Conservation (phyloP, 164 flowering plant species). For the Kalanchoe fedtschenkoi region DNA sequence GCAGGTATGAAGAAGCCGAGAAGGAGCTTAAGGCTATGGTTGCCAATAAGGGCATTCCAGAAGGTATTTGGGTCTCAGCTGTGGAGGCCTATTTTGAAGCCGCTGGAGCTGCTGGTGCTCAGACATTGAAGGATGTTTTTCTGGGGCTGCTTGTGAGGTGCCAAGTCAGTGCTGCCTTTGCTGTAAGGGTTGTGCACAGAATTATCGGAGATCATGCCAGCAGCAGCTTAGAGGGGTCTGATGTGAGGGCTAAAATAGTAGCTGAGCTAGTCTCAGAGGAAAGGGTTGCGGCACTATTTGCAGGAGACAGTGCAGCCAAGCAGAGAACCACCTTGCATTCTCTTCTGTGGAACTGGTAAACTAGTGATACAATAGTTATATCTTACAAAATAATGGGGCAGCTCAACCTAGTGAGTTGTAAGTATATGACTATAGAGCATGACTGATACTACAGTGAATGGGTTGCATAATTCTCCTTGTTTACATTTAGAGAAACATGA, state of each 20-base stretch:
- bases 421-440: neutral
- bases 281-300: slow-evolving; percentile 62
- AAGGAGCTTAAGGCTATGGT: slow-evolving; percentile 81
- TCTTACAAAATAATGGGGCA: neutral
- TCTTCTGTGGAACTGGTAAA: slow-evolving; percentile 82
- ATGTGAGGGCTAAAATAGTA: slow-evolving; percentile 50
- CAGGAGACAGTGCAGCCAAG: slow-evolving; percentile 35
- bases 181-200: slow-evolving; percentile 53
- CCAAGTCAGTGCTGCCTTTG: slow-evolving; percentile 66
- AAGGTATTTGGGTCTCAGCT: slow-evolving; percentile 79
- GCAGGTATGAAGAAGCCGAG: slow-evolving; percentile 73
- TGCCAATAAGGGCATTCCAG: slow-evolving; percentile 62
- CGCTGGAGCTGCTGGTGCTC: slow-evolving; percentile 69
- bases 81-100: slow-evolving; percentile 69
- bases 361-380: neutral
- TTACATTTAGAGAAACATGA: too few species aligned
- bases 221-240: slow-evolving; percentile 23
- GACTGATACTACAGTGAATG: neutral
- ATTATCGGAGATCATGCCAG: slow-evolving; percentile 31
- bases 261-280: slow-evolving; percentile 76
- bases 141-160: slow-evolving; percentile 68
- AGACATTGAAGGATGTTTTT: slow-evolving; percentile 66
- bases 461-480: too few species aligned
- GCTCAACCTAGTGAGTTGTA: neutral
- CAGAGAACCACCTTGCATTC: slow-evolving; percentile 82